Base-by-base conservation (phyloP, 306 rosid species). In the Canavalia gladiata region DNA sequence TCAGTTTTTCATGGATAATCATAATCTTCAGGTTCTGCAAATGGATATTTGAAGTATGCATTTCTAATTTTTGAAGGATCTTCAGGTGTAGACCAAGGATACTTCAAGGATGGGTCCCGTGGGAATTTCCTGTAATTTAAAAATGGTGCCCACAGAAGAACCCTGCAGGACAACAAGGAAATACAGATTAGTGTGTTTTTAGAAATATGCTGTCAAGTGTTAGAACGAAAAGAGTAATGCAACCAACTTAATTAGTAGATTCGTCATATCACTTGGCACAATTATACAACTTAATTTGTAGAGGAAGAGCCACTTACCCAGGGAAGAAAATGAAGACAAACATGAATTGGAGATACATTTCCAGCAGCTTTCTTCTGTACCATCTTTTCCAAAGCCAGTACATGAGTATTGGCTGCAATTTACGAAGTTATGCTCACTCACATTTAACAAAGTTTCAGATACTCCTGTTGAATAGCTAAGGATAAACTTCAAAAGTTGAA, bases 111-210 rank as follows among this genome's bases (percentile, higher is more conserved):
- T 84, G 98, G 97, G 77, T 95, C 99, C 25, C 97, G 55, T 5
- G 99, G 99, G 69, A 95, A 87, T 86, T 90, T 95, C 82, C 99
- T 90, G 91, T 90, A 90, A 90, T 95, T 95, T 68, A 95, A 80
- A 86, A 95, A 93, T 65, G 99, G 99, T 66, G 97, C 99, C 98
- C 98, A 95, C 13, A 93, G 83, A n/a, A 93, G 42, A 49, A 93
- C 49, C 8, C 98, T 95, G 91, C 91, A 83, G 75, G 31, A 47
- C 42, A 55, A 58, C 11, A 79, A 37, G 28, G 8, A 56, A 71
- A 66, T 29, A 80, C 33, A 12, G 59, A 3, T 25, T 41, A 41
- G 45, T 65, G 10, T 64, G 55, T 31, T 77, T 54, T 28, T 6
- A 37, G 2, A 10, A 0, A 25, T 5, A 31, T 58, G 51, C 8